Percentiles rank a stretch among this genome's conserved stretches.
Evolutionary conservation across 2,329 filamentous ascomycete species (phyloP).

Genomic region (Xylariaceae sp.): DNA sequence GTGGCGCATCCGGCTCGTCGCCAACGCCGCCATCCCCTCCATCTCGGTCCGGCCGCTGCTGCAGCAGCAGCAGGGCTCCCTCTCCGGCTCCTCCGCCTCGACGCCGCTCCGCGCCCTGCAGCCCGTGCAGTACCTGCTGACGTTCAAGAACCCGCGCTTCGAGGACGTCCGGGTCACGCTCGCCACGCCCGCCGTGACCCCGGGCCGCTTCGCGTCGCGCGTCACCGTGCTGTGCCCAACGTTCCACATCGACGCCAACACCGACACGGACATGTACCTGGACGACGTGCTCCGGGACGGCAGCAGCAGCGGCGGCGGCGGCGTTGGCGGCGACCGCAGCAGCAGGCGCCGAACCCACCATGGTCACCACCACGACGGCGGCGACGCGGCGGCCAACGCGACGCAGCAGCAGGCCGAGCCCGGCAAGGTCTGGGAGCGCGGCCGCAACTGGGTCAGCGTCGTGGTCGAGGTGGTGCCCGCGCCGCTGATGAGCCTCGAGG

Average conservation of each 20-base stretch:
- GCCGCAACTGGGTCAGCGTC: constrained; percentile 90
- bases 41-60: constrained; percentile 62
- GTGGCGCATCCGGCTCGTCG: constrained; percentile 88
- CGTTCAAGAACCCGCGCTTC: constrained; percentile 89
- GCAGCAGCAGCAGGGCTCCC: constrained; percentile 12
- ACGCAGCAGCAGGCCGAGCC: constrained; percentile 65
- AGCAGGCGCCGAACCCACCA: too few species aligned
- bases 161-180: constrained; percentile 82
- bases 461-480: constrained; percentile 81
- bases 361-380: neutral
- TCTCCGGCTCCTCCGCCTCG: constrained; percentile 16
- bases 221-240: constrained; percentile 92
- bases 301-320: constrained; percentile 30
- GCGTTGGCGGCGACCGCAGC: constrained; percentile 30
- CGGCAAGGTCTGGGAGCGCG: constrained; percentile 93
- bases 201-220: constrained; percentile 66
- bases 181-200: constrained; percentile 73
- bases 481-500: constrained; percentile 40
- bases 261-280: constrained; percentile 67
- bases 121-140: constrained; percentile 74
- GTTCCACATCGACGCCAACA: constrained; percentile 90
- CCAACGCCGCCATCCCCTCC: constrained; percentile 78
- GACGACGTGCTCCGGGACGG: constrained; percentile 74
- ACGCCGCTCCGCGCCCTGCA: constrained; percentile 46
- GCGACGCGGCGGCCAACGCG: neutral